Evolutionary conservation across 495 filamentous ascomycete genomes (phyloP).

Genomic region (Hamigera avellanea): DNA sequence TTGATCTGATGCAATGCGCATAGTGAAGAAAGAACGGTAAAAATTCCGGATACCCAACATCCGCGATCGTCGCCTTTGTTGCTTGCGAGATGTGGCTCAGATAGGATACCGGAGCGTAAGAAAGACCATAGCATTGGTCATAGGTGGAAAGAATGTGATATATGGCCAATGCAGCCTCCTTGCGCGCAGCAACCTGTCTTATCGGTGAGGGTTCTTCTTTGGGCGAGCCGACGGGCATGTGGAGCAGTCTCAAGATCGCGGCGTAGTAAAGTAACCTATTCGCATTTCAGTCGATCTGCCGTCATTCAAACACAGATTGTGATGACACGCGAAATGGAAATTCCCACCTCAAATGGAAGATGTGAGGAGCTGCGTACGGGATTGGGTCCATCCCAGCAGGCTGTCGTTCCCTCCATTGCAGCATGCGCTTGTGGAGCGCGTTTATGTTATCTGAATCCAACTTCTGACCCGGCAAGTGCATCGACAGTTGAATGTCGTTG

Average conservation of each 20-base stretch:
- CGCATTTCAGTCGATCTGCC: not conserved
- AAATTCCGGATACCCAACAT: too few relatives aligned
- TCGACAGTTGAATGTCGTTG: not conserved
- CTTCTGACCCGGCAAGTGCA: not conserved
- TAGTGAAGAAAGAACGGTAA: too few relatives aligned
- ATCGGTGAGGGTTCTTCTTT: not conserved
- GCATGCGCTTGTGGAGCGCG: not conserved
- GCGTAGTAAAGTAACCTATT: not conserved
- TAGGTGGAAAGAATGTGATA: not conserved
- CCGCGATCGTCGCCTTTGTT: not conserved
- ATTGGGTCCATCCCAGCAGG: not conserved
- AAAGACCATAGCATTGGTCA: not conserved
- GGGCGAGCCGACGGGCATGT: not conserved
- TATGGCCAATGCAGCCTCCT: not conserved
- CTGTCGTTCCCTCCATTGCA: not conserved
- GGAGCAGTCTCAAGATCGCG: not conserved
- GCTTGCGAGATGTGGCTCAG: not conserved
- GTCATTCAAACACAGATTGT: not conserved
- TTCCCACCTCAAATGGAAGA: not conserved
- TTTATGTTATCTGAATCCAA: not conserved
- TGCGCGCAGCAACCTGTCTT: too few relatives aligned
- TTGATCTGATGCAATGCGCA: too few relatives aligned
- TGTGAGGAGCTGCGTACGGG: not conserved
- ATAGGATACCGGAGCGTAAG: not conserved
- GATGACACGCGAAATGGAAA: not conserved